Evolutionary conservation across 768 basidiomycete species (phyloP).

Genomic region (Stropharia rugosoannulata): DNA sequence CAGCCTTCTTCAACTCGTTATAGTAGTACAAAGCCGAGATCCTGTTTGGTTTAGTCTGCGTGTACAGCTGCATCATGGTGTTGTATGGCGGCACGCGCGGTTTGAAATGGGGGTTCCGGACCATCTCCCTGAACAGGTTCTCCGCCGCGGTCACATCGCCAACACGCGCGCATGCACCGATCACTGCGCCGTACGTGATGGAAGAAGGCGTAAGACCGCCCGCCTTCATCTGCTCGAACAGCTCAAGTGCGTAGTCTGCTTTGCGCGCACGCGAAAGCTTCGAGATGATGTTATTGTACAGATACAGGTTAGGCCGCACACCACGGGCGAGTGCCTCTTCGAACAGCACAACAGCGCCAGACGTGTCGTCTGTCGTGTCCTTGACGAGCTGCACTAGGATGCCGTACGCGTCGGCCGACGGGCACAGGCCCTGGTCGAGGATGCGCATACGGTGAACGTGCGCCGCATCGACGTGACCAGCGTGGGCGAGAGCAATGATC

Average conservation of each 20-base stretch:
- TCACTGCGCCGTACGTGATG: constrained; percentile 94
- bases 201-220: constrained; percentile 63
- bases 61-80: constrained; percentile 98
- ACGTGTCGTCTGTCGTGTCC: constrained; percentile 95
- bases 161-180: constrained; percentile 90
- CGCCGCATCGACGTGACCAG: constrained; percentile 76
- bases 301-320: constrained; percentile 78
- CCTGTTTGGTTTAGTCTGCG: constrained; percentile 86
- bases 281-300: constrained; percentile 97
- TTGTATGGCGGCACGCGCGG: constrained; percentile 95
- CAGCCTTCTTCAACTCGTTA: constrained; percentile 55
- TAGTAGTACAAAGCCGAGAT: constrained; percentile 76
- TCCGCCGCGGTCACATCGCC: constrained; percentile 86
- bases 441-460: constrained; percentile 80
- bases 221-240: constrained; percentile 88
- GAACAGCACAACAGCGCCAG: constrained; percentile 83
- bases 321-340: constrained; percentile 70
- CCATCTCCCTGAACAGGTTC: constrained; percentile 85
- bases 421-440: constrained; percentile 71
- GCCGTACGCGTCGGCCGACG: constrained; percentile 89
- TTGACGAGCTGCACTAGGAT: constrained; percentile 84
- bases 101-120: constrained; percentile 65
- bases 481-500: constrained; percentile 83
- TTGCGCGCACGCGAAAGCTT: constrained; percentile 94
- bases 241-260: constrained; percentile 81